Conservation (phyloP, 768 basidiomycete genomes). For the Mrakia frigida region DNA sequence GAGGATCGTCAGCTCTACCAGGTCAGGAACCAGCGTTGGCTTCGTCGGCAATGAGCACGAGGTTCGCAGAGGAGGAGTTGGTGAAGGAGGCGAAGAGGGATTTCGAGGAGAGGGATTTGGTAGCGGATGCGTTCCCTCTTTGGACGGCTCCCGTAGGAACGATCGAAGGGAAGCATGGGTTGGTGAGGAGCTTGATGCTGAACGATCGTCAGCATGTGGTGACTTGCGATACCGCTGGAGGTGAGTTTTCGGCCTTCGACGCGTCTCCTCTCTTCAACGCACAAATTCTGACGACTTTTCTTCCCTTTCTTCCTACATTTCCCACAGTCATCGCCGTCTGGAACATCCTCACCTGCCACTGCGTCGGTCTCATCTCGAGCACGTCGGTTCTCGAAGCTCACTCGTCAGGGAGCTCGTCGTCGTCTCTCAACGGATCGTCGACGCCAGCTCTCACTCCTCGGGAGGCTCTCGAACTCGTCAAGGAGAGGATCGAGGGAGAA, state of each 20-base stretch:
- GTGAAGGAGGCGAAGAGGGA: conserved; percentile 39
- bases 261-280: background rate
- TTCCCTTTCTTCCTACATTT: background rate
- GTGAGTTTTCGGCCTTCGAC: conserved; percentile 44
- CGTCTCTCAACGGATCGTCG: background rate
- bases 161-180: conserved; percentile 66
- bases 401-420: conserved; percentile 38
- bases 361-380: conserved; percentile 62
- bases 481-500: conserved; percentile 91
- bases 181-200: conserved; percentile 72
- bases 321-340: conserved; percentile 57
- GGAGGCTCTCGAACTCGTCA: conserved; percentile 79
- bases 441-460: conserved; percentile 25
- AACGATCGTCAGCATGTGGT: conserved; percentile 87
- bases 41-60: conserved; percentile 5
- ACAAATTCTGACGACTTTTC: background rate
- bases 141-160: conserved; percentile 60
- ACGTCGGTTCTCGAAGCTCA: conserved; percentile 56
- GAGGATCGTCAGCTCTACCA: background rate
- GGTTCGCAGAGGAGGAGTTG: background rate
- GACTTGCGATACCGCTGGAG: conserved; percentile 82
- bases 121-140: conserved; percentile 61
- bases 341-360: conserved; percentile 76
- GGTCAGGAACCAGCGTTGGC: background rate
- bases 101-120: conserved; percentile 62